Evolutionary conservation across 2,329 filamentous ascomycete genomes (phyloP).

Genomic region (Trichothecium roseum): DNA sequence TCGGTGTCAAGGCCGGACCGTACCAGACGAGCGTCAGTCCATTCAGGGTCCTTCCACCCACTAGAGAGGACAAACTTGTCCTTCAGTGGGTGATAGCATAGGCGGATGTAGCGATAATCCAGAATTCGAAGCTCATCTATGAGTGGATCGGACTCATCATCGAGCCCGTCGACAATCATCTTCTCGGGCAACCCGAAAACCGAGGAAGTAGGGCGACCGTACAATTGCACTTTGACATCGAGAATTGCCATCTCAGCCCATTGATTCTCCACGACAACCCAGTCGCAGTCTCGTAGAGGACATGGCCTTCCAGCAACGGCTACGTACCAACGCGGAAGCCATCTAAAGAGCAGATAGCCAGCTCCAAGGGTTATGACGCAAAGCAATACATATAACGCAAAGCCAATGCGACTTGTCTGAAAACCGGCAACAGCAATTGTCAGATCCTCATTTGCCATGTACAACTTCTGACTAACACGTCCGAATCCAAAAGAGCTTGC

Average conservation of each 20-base stretch:
- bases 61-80: conserved; percentile 82
- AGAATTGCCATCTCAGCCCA: conserved; percentile 89
- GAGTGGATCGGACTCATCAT: conserved; percentile 61
- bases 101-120: conserved; percentile 89
- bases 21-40: conserved; percentile 68
- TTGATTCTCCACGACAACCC: conserved; percentile 96
- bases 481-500: conserved; percentile 52
- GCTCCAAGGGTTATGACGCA: conserved; percentile 67
- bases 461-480: conserved; percentile 77
- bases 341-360: conserved; percentile 76
- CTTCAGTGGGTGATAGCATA: conserved; percentile 80
- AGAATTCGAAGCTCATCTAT: conserved; percentile 65
- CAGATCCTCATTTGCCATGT: conserved; percentile 86
- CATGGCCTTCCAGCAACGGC: conserved; percentile 59
- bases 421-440: conserved; percentile 93
- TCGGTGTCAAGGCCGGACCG: conserved; percentile 78
- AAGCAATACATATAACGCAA: conserved; percentile 55
- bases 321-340: conserved; percentile 83
- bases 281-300: conserved; percentile 65
- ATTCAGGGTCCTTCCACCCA: conserved; percentile 89
- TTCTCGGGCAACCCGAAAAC: conserved; percentile 61
- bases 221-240: conserved; percentile 44
- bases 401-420: conserved; percentile 62
- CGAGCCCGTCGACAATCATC: conserved; percentile 38
- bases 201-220: conserved; percentile 45